Percentiles rank a stretch among this genome's conserved stretches.
These are phyloP conservation scores for Sherardia arvensis DNA, from an alignment of 257 asterid genomes.

Conservation along the genomic window DNA sequence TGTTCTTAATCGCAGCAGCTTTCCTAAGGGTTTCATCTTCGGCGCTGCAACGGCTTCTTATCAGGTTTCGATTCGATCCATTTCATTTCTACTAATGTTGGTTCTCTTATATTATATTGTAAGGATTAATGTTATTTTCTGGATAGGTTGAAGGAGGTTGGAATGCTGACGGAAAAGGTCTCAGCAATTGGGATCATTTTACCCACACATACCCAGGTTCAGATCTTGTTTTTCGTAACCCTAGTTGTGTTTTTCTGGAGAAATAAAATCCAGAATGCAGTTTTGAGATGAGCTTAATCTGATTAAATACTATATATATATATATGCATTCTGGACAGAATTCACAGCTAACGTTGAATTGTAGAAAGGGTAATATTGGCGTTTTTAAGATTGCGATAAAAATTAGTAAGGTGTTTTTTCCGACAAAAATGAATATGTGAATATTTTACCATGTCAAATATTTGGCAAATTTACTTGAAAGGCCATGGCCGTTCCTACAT, in stretches of 20 bases:
- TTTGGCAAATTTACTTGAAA: too few species aligned
- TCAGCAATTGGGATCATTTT: slow-evolving; percentile 26
- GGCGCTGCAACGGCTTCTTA: slow-evolving; percentile 8
- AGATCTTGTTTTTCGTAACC: background rate
- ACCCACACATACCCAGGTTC: slow-evolving; percentile 22
- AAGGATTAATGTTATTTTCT: background rate
- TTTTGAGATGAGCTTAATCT: too few species aligned
- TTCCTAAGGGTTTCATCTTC: slow-evolving; percentile 2
- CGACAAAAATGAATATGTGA: background rate
- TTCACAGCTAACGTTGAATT: too few species aligned
- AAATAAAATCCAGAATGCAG: background rate
- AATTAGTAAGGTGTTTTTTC: background rate
- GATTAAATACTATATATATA: too few species aligned
- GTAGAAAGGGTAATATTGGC: too few species aligned
- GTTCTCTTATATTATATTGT: background rate
- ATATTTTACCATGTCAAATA: too few species aligned
- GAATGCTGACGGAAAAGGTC: slow-evolving; percentile 24
- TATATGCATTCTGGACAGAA: too few species aligned
- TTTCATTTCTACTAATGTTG: background rate
- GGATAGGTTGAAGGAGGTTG: slow-evolving; percentile 29
- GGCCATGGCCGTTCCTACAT: too few species aligned
- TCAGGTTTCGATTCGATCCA: background rate
- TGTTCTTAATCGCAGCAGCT: slow-evolving; percentile 4
- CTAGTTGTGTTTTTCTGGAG: background rate
- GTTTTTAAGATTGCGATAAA: background rate